phyloP scores from a whole-genome alignment of 1,139 yeast species.

The Torulaspora pretoriensis region DNA sequence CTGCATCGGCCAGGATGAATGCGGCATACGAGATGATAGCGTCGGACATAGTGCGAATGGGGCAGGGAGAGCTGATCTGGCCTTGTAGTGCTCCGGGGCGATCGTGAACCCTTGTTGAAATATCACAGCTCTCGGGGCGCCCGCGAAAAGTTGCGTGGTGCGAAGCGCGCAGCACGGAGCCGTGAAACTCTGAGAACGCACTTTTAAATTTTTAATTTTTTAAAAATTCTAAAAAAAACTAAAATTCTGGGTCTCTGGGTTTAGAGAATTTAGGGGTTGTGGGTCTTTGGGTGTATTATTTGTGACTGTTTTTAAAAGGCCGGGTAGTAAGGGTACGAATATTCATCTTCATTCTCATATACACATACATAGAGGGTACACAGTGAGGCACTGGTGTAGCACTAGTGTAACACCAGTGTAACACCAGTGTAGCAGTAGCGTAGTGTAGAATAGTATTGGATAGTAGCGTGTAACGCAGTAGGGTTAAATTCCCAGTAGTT shows the following conservation, averaged over 20 bases:
- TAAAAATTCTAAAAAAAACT: not conserved
- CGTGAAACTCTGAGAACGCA: too few species aligned
- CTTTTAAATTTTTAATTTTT: not conserved
- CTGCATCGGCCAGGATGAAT: constrained; percentile 96
- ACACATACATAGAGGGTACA: not conserved
- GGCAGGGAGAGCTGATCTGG: too few species aligned
- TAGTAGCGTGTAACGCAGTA: too few species aligned
- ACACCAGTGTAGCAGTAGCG: too few species aligned
- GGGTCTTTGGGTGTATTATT: not conserved
- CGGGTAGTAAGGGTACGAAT: too few species aligned
- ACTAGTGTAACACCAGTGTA: too few species aligned
- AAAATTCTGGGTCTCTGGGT: too few species aligned
- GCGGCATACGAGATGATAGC: constrained; percentile 66
- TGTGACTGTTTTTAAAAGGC: constrained; percentile 1
- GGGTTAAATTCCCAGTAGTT: not conserved
- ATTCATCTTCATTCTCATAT: not conserved
- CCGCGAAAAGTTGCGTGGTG: not conserved
- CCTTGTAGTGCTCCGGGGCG: too few species aligned
- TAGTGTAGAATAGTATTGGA: too few species aligned
- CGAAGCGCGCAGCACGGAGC: not conserved
- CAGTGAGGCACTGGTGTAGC: too few species aligned
- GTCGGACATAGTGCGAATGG: constrained; percentile 44
- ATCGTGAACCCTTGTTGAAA: not conserved
- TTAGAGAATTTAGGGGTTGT: not conserved
- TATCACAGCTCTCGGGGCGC: not conserved